Base-by-base conservation (phyloP, 768 basidiomycete genomes). In the Mycena vitilis region DNA sequence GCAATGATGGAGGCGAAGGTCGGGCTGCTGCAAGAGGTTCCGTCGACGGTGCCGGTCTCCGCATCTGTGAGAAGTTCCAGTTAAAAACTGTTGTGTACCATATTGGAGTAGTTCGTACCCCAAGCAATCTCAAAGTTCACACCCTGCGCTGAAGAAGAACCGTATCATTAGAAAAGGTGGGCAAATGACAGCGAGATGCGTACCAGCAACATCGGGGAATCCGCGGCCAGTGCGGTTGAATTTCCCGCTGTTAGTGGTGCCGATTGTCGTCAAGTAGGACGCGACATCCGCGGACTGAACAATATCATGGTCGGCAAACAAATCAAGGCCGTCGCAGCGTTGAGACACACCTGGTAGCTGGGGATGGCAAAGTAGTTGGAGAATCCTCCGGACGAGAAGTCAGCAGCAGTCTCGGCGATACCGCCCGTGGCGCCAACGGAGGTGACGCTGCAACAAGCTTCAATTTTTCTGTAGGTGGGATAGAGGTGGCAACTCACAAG, bases 341-440 rank as follows among this genome's bases (percentile, higher is more conserved):
- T n/a, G n/a, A n/a, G n/a, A n/a, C n/a, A n/a, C n/a, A n/a, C 67
- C 66, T 79, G 78, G 67, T 75, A 79, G 4, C 73, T 67, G 10
- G 78, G 78, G 18, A 64, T 56, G 11, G 69, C 56, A 67, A 80
- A 79, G 60, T 82, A 80, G 66, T 84, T 79, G 70, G 82, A 84
- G 76, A 89, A 89, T 5, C 88, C 87, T 36, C 88, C 88, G 0
- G 84, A 82, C 13, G 84, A 85, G 76, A 89, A 85, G 37, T 36
- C 57, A 0, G 77, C 79, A 0, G 83, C 83, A 18, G 73, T 79
- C 73, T 89, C 87, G 13, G 70, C 63, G 57, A 86, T 77, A 22
- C 73, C 61, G 6, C 69, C 69, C 0, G 86, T 87, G 20, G 83
- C 86, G 1, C 88, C 88, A 34, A 75, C 73, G n/a, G 61, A 55